phyloP scores from a whole-genome alignment of 1,139 yeast species.

The Magnusiomyces ingens region DNA sequence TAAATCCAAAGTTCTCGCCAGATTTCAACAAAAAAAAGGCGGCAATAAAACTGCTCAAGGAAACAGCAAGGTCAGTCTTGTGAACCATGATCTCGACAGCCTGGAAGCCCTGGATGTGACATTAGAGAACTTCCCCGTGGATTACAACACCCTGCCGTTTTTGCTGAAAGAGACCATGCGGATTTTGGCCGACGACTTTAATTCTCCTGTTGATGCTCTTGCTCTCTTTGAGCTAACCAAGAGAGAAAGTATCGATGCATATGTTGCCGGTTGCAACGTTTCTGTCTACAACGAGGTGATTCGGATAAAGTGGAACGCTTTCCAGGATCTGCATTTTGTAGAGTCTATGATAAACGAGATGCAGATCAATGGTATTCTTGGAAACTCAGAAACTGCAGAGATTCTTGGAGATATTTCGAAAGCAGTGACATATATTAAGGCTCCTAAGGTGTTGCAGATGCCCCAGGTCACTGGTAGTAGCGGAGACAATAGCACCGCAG shows the following conservation, averaged over 20 bases:
- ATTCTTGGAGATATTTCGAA: constrained; percentile 27
- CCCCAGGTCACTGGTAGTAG: too few relatives aligned
- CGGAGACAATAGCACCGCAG: too few relatives aligned
- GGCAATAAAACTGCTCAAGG: not conserved
- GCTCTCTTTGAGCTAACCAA: constrained; percentile 37
- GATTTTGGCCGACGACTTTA: constrained; percentile 28
- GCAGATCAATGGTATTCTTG: constrained; percentile 39
- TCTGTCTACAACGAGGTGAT: constrained; percentile 38
- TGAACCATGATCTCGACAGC: constrained; percentile 13
- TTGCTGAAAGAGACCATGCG: constrained; percentile 20
- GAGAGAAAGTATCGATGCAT: constrained; percentile 33
- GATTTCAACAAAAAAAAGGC: not conserved
- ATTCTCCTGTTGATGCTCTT: constrained; percentile 36
- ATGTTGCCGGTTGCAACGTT: constrained; percentile 37
- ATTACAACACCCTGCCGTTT: constrained; percentile 20
- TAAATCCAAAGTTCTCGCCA: constrained; percentile 18
- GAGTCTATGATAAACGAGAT: constrained; percentile 37
- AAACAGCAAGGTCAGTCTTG: constrained; percentile 5
- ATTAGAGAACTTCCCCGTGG: constrained; percentile 15
- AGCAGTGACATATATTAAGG: constrained; percentile 18
- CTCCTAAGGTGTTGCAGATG: not conserved
- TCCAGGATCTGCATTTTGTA: constrained; percentile 35
- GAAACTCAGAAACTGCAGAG: constrained; percentile 34
- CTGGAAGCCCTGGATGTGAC: constrained; percentile 16
- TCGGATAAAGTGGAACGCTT: constrained; percentile 36